Percentiles rank a stretch among this genome's conserved stretches.
Conservation (phyloP, 306 rosid genomes). For the Lathyrus tuberosus region DNA sequence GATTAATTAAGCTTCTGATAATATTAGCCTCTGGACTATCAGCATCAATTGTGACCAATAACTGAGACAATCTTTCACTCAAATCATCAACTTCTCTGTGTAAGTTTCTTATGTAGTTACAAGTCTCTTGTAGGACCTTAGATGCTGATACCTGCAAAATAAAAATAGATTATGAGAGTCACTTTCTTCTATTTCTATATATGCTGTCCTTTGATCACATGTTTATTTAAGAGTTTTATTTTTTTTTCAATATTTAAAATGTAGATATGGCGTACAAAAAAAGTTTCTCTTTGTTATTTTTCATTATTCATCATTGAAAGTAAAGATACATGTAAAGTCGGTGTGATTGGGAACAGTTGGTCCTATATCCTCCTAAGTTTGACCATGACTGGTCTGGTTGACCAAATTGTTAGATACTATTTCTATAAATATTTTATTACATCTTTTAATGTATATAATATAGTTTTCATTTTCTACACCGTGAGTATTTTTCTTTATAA, state of each 20-base stretch:
- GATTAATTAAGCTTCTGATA: slow-evolving; percentile 86
- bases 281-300: background rate
- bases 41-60: slow-evolving; percentile 84
- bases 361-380: slow-evolving; percentile 40
- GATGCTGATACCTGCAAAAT: slow-evolving; percentile 87
- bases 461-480: no score
- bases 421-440: no score
- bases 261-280: background rate
- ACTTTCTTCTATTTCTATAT: slow-evolving; percentile 27
- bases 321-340: slow-evolving; percentile 30
- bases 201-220: background rate
- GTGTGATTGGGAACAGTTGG: slow-evolving; percentile 42
- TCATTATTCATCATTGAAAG: background rate
- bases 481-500: no score
- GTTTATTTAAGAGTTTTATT: no score
- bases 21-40: slow-evolving; percentile 94
- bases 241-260: background rate
- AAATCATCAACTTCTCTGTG: slow-evolving; percentile 92
- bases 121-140: slow-evolving; percentile 98
- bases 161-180: background rate
- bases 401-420: background rate
- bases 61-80: slow-evolving; percentile 86
- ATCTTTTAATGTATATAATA: no score
- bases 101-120: slow-evolving; percentile 88
- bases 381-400: slow-evolving; percentile 3